Evolutionary conservation across 2,329 filamentous ascomycete genomes (phyloP).

Genomic region (Claviceps africana): DNA sequence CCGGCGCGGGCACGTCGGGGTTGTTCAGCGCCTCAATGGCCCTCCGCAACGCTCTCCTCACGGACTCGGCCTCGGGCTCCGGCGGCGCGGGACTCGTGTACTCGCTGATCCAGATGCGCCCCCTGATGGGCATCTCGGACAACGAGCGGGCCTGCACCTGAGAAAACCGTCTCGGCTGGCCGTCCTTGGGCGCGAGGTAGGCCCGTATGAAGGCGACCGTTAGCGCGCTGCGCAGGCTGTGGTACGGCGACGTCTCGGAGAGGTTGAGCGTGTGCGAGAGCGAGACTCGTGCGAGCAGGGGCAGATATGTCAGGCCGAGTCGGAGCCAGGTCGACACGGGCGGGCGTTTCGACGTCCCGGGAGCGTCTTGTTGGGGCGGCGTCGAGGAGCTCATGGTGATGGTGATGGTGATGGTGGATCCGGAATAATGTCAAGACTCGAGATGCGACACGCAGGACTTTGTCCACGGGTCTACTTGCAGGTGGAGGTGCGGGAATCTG

Average conservation of each 20-base stretch:
- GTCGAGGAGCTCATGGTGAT: conserved; percentile 1
- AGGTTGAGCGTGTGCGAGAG: conserved; percentile 50
- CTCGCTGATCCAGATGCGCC: conserved; percentile 67
- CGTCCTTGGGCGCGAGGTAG: conserved; percentile 31
- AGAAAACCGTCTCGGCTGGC: conserved; percentile 36
- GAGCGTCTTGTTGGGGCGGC: background rate
- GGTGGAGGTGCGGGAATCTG: no score
- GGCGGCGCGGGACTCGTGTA: conserved; percentile 48
- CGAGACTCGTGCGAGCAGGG: conserved; percentile 34
- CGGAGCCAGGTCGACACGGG: conserved; percentile 1
- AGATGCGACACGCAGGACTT: background rate
- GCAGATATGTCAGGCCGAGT: conserved; percentile 45
- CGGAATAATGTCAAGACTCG: background rate
- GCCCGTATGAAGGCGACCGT: conserved; percentile 58
- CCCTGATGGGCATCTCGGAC: conserved; percentile 56
- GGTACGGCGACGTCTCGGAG: conserved; percentile 58
- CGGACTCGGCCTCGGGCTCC: conserved; percentile 30
- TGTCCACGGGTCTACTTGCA: background rate
- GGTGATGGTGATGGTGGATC: no score
- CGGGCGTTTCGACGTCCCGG: background rate
- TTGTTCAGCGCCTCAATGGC: conserved; percentile 29
- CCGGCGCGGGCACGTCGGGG: conserved; percentile 5
- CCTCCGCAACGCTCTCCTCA: conserved; percentile 42
- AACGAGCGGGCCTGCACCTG: conserved; percentile 49
- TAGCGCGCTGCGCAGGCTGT: conserved; percentile 64